Evolutionary conservation across 768 basidiomycete species (phyloP), one percentile per base, ranked within the genome.

Genomic region (Candolleomyces eurysporus): DNA sequence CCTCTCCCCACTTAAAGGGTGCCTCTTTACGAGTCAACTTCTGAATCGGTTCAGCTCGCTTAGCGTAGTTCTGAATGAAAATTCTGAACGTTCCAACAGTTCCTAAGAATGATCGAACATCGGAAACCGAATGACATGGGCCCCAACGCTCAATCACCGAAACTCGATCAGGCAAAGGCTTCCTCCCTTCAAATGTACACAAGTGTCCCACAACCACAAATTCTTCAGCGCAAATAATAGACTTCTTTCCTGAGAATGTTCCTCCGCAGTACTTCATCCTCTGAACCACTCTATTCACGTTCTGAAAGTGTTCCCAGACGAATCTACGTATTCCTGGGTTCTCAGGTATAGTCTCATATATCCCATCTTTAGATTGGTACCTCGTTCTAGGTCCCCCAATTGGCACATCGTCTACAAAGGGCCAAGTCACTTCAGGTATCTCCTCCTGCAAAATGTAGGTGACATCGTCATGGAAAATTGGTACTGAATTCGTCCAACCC

Each of bases 351-450:
- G 66, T 74, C 45, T 80, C 68, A 56, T 66, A 75, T 0, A 2
- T 13, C 0, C 74, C 70, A 19, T 74, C 69, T 1, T 16, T 3
- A 0, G 21, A 9, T 21, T 72, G 59, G 54, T 79, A 78, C 5
- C 63, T 22, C 0, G 74, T 71, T 0, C 31, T 14, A 0, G 71
- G 77, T 4, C 76, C 75, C 58, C 71, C 74, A 11, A 77, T 50
- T 0, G 68, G 72, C 0, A 75, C 58, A 62, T 80, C 73, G 61
- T 82, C 73, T 5, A 80, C 65, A 57, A 70, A 81, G 0, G 71
- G 74, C 0, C 62, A 61, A 0, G 73, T 75, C 13, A 64, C 16
- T 1, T 76, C 45, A 19, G 74, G 76, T 3, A 80, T 78, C 45
- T 78, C 72, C 1, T 71, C 64, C 46, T 73, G 67, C 0, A 80